Base-by-base conservation (phyloP, 441 rosid species). In the Croton laevigatus region DNA sequence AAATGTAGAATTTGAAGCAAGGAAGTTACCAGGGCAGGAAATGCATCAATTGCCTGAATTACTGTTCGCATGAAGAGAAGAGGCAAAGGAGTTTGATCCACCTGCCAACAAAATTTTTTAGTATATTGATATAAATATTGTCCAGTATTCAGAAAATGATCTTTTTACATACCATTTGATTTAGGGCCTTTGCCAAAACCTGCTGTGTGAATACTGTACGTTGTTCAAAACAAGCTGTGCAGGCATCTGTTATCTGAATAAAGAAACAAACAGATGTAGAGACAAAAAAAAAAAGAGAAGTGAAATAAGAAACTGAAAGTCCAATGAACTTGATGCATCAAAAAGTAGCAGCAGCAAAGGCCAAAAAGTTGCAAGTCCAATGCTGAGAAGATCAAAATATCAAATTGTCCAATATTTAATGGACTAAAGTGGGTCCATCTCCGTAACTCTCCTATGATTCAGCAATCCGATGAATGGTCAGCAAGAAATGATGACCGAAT, bases 41-140 rank as follows among this genome's bases (percentile, higher is more conserved):
- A 96, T 62, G 99, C 99, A 69, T 96, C 99, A 58, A 90, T 90
- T 68, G 98, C 93, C 85, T 91, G 97, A 73, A 96, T 96, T 23
- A 91, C 98, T 6, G 99, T 93, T 88, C 99, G 86, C 99, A 96
- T 93, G 82, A 96, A 96, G 73, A 96, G 96, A 55, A 96, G 81
- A 52, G 99, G 99, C 65, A 93, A 76, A 70, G 97, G 96, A 34
- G 91, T 88, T 79, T 88, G 92, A 79, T 93, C 97, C 77, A 95
- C 99, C 98, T 95, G 87, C 68, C 80, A 85, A 66, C 52, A 34
- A 62, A 75, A 78, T 59, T 64, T 14, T 1, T 49, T 13, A 17
- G 53, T 49, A 14, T 48, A 81, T 52, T 32, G 37, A 59, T 68
- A 52, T 37, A 46, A 20, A 79, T 45, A 55, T 45, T 49, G 55